phyloP scores from a whole-genome alignment of 106 monocot genomes.

The Acorus calamus region DNA sequence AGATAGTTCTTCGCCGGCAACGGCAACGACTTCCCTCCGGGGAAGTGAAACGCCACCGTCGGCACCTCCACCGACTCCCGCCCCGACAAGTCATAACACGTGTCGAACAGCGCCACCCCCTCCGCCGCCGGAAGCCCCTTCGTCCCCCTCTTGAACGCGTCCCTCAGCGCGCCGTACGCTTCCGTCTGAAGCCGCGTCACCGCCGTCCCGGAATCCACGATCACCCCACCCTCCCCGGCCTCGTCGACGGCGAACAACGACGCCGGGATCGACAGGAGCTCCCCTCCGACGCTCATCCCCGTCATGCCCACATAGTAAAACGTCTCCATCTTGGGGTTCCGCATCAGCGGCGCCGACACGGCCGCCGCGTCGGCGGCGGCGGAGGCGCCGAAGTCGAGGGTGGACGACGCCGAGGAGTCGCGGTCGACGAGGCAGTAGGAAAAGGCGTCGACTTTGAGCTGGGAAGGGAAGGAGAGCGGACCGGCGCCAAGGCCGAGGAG shows the following conservation, averaged over 20 bases:
- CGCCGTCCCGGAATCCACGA: conserved; percentile 79
- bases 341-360: conserved; percentile 43
- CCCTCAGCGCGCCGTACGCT: conserved; percentile 40
- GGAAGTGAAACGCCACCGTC: conserved; percentile 48
- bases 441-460: conserved; percentile 42
- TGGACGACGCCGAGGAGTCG: conserved; percentile 43
- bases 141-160: conserved; percentile 51
- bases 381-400: conserved; percentile 32
- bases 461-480: conserved; percentile 61
- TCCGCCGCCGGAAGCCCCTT: conserved; percentile 24
- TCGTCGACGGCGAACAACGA: conserved; percentile 49
- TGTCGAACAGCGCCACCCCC: conserved; percentile 62
- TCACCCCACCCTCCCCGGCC: conserved; percentile 53
- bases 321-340: conserved; percentile 34
- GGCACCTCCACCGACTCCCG: conserved; percentile 60
- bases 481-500: conserved; percentile 73
- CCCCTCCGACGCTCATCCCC: conserved; percentile 64
- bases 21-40: conserved; percentile 20
- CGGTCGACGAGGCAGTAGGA: conserved; percentile 81
- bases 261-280: conserved; percentile 49
- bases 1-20: conserved; percentile 79
- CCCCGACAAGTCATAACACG: conserved; percentile 62
- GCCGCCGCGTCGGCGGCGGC: background rate
- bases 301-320: conserved; percentile 64
- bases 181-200: conserved; percentile 44